Conservation (phyloP, 768 basidiomycete species). For the Naematelia encephala region DNA sequence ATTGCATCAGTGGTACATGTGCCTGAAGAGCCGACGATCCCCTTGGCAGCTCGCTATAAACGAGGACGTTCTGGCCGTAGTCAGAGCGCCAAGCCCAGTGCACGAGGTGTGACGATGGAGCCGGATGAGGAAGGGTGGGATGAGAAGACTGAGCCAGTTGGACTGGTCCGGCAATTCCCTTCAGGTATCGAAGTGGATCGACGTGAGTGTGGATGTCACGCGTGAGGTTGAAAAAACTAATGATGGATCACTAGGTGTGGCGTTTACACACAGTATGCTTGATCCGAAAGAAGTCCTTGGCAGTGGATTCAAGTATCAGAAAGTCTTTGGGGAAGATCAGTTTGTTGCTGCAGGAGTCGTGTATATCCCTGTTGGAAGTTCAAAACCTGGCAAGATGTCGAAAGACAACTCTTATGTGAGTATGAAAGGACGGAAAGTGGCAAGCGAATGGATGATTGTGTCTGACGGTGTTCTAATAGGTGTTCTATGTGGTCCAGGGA, state of each 20-base stretch:
- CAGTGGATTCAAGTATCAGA: slow-evolving; percentile 77
- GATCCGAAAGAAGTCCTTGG: slow-evolving; percentile 57
- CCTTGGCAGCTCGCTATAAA: slow-evolving; percentile 52
- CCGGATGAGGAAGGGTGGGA: slow-evolving; percentile 73
- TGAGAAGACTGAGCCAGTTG: slow-evolving; percentile 64
- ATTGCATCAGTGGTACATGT: slow-evolving; percentile 65
- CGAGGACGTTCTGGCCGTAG: slow-evolving; percentile 16
- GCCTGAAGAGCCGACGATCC: slow-evolving; percentile 57
- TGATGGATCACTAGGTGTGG: slow-evolving; percentile 78
- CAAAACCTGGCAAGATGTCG: slow-evolving; percentile 80
- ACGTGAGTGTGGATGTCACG: slow-evolving; percentile 58
- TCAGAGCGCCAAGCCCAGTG: slow-evolving; percentile 14
- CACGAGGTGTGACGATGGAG: slow-evolving; percentile 4
- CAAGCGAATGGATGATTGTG: too few species aligned
- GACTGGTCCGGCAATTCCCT: slow-evolving; percentile 66
- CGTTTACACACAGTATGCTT: slow-evolving; percentile 69
- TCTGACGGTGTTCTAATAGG: slow-evolving; percentile 50
- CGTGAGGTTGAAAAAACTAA: too few species aligned
- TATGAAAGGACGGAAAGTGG: slow-evolving; percentile 26
- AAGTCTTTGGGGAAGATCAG: slow-evolving; percentile 83
- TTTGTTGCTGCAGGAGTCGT: slow-evolving; percentile 90
- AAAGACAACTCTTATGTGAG: slow-evolving; percentile 92
- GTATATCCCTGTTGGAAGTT: slow-evolving; percentile 69
- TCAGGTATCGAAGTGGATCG: slow-evolving; percentile 62
- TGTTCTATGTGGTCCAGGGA: slow-evolving; percentile 80